Base-by-base conservation (phyloP, 2,329 filamentous ascomycete genomes). In the Epichloe sp. region DNA sequence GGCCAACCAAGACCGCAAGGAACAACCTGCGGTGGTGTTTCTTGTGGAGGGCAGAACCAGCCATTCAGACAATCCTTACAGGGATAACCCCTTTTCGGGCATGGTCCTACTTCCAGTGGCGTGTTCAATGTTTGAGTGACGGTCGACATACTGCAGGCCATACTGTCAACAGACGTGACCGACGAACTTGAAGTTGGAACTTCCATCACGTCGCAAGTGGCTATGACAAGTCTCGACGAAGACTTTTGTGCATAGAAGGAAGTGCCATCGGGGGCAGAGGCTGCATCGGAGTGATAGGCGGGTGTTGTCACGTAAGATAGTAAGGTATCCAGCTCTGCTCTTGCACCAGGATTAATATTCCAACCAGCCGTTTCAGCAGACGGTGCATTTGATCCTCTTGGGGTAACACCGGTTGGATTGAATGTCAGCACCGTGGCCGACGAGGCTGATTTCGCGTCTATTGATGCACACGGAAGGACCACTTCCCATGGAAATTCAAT, bases 1-100 rank as follows among this genome's bases (percentile, higher is more conserved):
- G 61, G 61, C 63, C 62, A 65, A 5, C 62, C 63, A 40, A 60
- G 52, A 0, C 62, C 63, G 41, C 62, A 65, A 2, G 61, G 57
- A 3, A 57, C 59, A 6, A 47, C 53, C 36, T 62, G 60, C 23
- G 62, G 57, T n/a, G 61, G 62, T 3, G 63, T 65, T 51, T 65
- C 58, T 42, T 58, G 53, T 5, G 62, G 61, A 41, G 63, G 62
- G 47, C 61, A 65, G 43, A 65, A 64, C 62, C 62, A 62, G 5
- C 62, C 62, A 42, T 63, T 54, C 5, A 60, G 55, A 38, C 63
- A 65, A 17, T 65, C 62, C 3, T 54, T 48, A 48, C 63, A 65
- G 5, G 52, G 54, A 38, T 61, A 63, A 0, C 63, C 62, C 42
- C 52, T 54, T 5, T 58, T 60, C 1, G 60, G 58, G 31, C 61